phyloP scores from a whole-genome alignment of 2,329 filamentous ascomycete genomes.

The Conoideocrella luteorostrata region DNA sequence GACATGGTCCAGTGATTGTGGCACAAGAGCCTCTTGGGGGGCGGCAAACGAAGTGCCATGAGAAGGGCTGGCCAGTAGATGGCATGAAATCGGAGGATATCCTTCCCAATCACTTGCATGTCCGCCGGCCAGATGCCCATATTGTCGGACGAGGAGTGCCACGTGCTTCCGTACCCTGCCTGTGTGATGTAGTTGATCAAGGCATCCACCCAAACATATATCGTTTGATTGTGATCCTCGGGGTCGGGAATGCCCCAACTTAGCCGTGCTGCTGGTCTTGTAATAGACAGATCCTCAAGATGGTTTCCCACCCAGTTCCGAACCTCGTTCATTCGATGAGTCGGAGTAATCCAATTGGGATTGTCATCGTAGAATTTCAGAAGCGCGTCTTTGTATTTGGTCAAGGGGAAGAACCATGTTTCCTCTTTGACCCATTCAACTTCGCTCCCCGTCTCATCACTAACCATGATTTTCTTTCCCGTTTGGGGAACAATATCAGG shows the following conservation, averaged over 20 bases:
- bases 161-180: conserved; percentile 61
- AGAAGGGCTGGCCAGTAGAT: conserved; percentile 98
- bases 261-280: conserved; percentile 69
- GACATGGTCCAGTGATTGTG: conserved; percentile 96
- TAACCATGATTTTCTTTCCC: conserved; percentile 75
- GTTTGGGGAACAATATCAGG: conserved; percentile 71
- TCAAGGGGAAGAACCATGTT: conserved; percentile 93
- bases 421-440: conserved; percentile 92
- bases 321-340: conserved; percentile 68
- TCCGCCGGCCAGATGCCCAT: conserved; percentile 80
- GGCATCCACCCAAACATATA: conserved; percentile 98
- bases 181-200: conserved; percentile 90
- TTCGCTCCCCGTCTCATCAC: conserved; percentile 80
- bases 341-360: conserved; percentile 69
- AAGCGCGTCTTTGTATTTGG: conserved; percentile 70
- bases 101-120: conserved; percentile 89
- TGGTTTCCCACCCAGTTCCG: conserved; percentile 69
- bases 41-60: conserved; percentile 74
- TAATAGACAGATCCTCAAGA: conserved; percentile 83
- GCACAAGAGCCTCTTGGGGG: conserved; percentile 73
- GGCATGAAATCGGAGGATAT: conserved; percentile 93
- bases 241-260: conserved; percentile 88
- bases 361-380: conserved; percentile 75
- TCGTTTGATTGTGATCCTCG: conserved; percentile 76
- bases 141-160: conserved; percentile 57